Conservation (phyloP, 352 stramenopile genomes). For the Phytopythium aichiense region DNA sequence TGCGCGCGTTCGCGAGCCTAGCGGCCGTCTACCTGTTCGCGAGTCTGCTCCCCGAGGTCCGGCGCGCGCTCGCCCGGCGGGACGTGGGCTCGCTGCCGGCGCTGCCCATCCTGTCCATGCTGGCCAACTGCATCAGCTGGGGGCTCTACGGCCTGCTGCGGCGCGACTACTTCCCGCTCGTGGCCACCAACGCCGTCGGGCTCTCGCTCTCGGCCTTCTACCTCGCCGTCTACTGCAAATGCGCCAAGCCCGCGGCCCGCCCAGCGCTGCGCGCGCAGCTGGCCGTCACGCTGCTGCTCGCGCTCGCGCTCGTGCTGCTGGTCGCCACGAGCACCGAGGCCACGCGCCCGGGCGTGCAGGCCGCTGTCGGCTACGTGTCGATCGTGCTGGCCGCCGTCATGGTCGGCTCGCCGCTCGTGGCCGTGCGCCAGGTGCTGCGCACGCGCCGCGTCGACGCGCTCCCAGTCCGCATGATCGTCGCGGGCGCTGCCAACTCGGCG, state of each 20-base stretch:
- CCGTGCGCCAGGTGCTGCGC: constrained; percentile 43
- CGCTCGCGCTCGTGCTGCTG: constrained; percentile 32
- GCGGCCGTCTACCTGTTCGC: constrained; percentile 43
- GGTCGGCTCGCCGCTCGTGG: constrained; percentile 52
- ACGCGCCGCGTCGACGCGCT: constrained; percentile 36
- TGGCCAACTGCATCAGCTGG: constrained; percentile 59
- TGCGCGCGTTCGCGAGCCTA: constrained; percentile 38
- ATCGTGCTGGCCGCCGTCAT: constrained; percentile 57
- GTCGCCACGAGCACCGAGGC: constrained; percentile 25
- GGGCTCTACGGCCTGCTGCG: constrained; percentile 47
- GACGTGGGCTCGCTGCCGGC: constrained; percentile 27
- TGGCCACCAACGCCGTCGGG: constrained; percentile 45
- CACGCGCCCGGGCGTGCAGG: constrained; percentile 20
- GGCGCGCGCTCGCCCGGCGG: constrained; percentile 26
- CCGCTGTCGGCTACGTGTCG: constrained; percentile 46
- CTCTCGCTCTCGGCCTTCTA: constrained; percentile 40
- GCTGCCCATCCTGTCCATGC: constrained; percentile 54
- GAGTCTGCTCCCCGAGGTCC: constrained; percentile 36
- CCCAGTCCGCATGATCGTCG: constrained; percentile 45
- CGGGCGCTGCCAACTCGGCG: constrained; percentile 39
- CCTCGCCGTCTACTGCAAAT: constrained; percentile 37
- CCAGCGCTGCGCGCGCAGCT: constrained; percentile 23
- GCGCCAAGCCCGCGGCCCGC: constrained; percentile 3
- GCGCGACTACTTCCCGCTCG: constrained; percentile 46
- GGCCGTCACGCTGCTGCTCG: constrained; percentile 12